phyloP scores from a whole-genome alignment of 805 yeast genomes.

The Saccharomyces eubayanus region DNA sequence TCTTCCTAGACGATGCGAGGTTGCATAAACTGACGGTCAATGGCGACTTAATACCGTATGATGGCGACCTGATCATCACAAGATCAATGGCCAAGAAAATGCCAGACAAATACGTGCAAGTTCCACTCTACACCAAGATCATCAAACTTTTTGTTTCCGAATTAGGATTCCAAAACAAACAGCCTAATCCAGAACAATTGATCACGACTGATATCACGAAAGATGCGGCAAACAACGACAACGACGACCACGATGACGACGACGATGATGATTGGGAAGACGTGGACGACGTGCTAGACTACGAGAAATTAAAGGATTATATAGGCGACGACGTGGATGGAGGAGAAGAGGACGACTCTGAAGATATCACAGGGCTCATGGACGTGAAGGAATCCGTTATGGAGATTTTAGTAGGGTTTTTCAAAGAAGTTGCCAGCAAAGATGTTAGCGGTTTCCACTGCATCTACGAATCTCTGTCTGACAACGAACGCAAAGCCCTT shows the following conservation, averaged over 20 bases:
- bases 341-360: constrained; percentile 14
- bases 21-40: constrained; percentile 50
- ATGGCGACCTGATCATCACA: constrained; percentile 61
- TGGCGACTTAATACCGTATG: constrained; percentile 65
- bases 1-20: constrained; percentile 46
- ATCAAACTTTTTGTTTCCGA: constrained; percentile 64
- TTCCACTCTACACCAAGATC: constrained; percentile 66
- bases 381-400: constrained; percentile 18
- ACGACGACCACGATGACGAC: constrained; percentile 16
- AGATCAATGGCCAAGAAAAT: constrained; percentile 70
- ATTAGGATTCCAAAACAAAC: constrained; percentile 52
- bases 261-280: constrained; percentile 67
- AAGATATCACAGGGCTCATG: constrained; percentile 12
- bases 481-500: constrained; percentile 45
- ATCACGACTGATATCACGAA: constrained; percentile 28
- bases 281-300: constrained; percentile 59
- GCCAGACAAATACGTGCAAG: constrained; percentile 54
- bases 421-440: constrained; percentile 46
- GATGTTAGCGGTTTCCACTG: constrained; percentile 44
- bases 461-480: constrained; percentile 41
- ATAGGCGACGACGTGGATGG: constrained; percentile 30
- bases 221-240: constrained; percentile 6
- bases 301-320: constrained; percentile 52
- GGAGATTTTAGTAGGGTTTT: constrained; percentile 41
- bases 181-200: constrained; percentile 30